Base-by-base conservation (phyloP, 1,284 basidiomycete species). In the Ustilago bromivora region DNA sequence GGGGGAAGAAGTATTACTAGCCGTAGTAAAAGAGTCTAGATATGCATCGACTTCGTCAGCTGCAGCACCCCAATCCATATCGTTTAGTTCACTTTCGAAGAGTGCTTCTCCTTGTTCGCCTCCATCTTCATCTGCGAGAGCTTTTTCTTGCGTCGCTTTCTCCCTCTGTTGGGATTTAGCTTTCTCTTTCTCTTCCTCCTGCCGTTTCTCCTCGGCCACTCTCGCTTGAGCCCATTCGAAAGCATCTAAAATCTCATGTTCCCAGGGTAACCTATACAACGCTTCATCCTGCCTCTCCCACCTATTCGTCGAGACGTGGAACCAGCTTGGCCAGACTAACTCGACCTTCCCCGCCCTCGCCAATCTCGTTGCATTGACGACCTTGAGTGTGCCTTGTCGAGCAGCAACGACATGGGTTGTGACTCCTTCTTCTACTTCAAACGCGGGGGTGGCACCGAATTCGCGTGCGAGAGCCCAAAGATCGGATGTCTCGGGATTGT, bases 321-420 rank as follows among this genome's bases (percentile, higher is more conserved):
- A 92, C 96, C 96, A 98, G 10, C 90, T 88, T 3, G 93, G 88
- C 91, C 92, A 93, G 8, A 99, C 95, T 69, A 97, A 90, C 79
- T 92, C 91, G 79, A 94, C 47, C 35, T 49, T 66, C 78, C 90
- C 89, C 43, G 90, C 89, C 32, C 53, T 56, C 31, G 57, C 53
- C 46, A 73, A n/a, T 7, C 61, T 23, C 40, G 60, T 28, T 0
- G 95, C 95, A 51, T 89, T 88, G 80, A 94, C 92, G 1, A 96
- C 94, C 87, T 99, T 98, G 72, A 92, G 92, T 0, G 96, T 98
- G 40, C 94, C 94, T 12, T 69, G 66, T 23, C 65, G 61, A 35
- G 92, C 93, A 15, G 95, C 93, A 32, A 99, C 93, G 40, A 98
- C 91, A 82, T 99, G 96, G 0, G 96, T 98, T 8, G 74, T 76